Evolutionary conservation across 805 yeast genomes (phyloP).

Genomic region (Jamesozyma lodderae): DNA sequence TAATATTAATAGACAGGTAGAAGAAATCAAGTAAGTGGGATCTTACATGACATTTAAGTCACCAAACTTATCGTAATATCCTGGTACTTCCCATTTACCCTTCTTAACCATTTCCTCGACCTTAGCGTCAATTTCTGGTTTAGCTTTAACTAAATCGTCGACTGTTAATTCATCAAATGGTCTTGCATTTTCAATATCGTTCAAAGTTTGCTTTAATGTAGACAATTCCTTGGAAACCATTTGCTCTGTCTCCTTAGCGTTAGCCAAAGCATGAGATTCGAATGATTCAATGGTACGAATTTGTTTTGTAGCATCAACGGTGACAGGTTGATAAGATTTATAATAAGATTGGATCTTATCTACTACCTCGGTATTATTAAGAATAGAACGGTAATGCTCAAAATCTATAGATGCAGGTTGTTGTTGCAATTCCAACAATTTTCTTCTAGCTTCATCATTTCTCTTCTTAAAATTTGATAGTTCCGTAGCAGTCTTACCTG

Average conservation of each 20-base stretch:
- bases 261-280: constrained; percentile 90
- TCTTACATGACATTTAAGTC: constrained; percentile 82
- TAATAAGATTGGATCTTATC: constrained; percentile 74
- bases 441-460: constrained; percentile 93
- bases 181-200: constrained; percentile 93
- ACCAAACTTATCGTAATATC: constrained; percentile 97
- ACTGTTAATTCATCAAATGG: constrained; percentile 96
- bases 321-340: constrained; percentile 67
- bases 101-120: constrained; percentile 88
- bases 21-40: too few relatives aligned
- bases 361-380: constrained; percentile 75
- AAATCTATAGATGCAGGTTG: constrained; percentile 79
- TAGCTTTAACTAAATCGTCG: constrained; percentile 88
- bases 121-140: constrained; percentile 96
- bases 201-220: constrained; percentile 78
- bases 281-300: constrained; percentile 85
- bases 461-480: constrained; percentile 94
- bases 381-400: constrained; percentile 61
- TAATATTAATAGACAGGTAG: too few relatives aligned
- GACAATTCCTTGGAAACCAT: constrained; percentile 79
- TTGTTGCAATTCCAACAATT: constrained; percentile 55
- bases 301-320: constrained; percentile 82
- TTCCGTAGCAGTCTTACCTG: constrained; percentile 85
- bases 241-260: constrained; percentile 87
- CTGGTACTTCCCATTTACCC: constrained; percentile 97